Base-by-base conservation (phyloP, 23 red algal genomes). In the Rhodosorus marinus region DNA sequence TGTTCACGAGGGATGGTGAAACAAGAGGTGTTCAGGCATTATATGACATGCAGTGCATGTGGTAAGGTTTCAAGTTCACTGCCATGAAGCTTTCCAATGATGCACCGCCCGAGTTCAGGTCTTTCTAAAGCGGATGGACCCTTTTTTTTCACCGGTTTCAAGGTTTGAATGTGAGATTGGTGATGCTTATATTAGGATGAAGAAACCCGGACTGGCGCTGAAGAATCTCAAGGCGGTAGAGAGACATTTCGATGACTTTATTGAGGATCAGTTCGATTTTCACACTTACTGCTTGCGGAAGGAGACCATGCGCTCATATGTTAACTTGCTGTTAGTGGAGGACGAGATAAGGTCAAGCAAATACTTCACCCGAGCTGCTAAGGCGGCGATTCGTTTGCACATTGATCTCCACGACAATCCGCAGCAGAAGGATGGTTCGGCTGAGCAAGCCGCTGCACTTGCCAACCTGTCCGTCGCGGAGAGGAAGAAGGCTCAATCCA, bases 31-130 rank as follows among this genome's bases (percentile, higher is more conserved):
- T 62, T 7, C 90, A 98, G 62, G 81, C 74, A 8, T 35, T 98
- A 31, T 98, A 98, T 41, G 78, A 98, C 21, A 67, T 98, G 70
- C 90, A 98, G 65, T 72, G 70, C n/a, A 74, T 85, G 35, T 98
- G 90, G 90, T n/a, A n/a, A n/a, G n/a, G n/a, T n/a, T n/a, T n/a
- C n/a, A n/a, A n/a, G n/a, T n/a, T n/a, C n/a, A n/a, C n/a, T n/a
- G n/a, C n/a, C n/a, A n/a, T n/a, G n/a, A n/a, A n/a, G n/a, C n/a
- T n/a, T n/a, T n/a, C n/a, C n/a, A n/a, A n/a, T n/a, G n/a, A n/a
- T n/a, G n/a, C n/a, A n/a, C n/a, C n/a, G n/a, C n/a, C n/a, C n/a
- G n/a, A n/a, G n/a, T n/a, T n/a, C n/a, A n/a, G n/a, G n/a, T n/a
- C n/a, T n/a, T n/a, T n/a, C n/a, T n/a, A n/a, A n/a, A n/a, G n/a